Evolutionary conservation across 495 filamentous ascomycete genomes (phyloP).

Genomic region (Penicillium mononematosum): DNA sequence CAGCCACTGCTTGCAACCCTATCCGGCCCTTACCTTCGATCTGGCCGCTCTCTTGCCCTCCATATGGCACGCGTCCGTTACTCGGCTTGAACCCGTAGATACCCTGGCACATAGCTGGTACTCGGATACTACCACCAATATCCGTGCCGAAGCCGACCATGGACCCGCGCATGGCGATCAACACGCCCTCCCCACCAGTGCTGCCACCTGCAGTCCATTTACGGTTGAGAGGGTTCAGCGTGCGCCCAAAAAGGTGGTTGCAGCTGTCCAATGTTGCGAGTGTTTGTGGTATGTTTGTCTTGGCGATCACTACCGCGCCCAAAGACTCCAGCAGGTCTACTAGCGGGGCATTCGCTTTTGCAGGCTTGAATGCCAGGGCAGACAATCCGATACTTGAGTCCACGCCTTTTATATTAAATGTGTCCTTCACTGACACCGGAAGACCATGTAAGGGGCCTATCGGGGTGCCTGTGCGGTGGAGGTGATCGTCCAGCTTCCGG

Average conservation of each 20-base stretch:
- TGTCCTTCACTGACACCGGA: conserved; percentile 65
- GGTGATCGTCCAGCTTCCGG: conserved; percentile 55
- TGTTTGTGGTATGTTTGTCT: conserved; percentile 64
- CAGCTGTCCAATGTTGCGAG: conserved; percentile 42
- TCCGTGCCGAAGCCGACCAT: conserved; percentile 68
- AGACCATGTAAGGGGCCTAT: conserved; percentile 67
- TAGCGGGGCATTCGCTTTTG: conserved; percentile 42
- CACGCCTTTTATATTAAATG: conserved; percentile 59
- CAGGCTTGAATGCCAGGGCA: conserved; percentile 51
- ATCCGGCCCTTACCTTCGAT: conserved; percentile 39
- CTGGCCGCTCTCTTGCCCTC: conserved; percentile 47
- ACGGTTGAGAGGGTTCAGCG: conserved; percentile 61
- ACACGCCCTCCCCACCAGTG: conserved; percentile 65
- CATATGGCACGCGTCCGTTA: conserved; percentile 54
- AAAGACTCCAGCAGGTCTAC: conserved; percentile 41
- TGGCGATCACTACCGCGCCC: conserved; percentile 60
- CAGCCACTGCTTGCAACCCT: conserved; percentile 48
- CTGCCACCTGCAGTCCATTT: conserved; percentile 59
- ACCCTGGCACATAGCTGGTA: conserved; percentile 59
- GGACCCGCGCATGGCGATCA: conserved; percentile 60
- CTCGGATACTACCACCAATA: conserved; percentile 61
- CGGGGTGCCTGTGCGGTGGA: conserved; percentile 45
- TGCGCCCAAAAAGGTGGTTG: conserved; percentile 56
- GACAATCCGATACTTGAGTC: conserved; percentile 62
- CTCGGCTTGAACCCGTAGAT: conserved; percentile 61